Evolutionary conservation across 148 eudicot genomes (phyloP).

Genomic region (Cornus florida): DNA sequence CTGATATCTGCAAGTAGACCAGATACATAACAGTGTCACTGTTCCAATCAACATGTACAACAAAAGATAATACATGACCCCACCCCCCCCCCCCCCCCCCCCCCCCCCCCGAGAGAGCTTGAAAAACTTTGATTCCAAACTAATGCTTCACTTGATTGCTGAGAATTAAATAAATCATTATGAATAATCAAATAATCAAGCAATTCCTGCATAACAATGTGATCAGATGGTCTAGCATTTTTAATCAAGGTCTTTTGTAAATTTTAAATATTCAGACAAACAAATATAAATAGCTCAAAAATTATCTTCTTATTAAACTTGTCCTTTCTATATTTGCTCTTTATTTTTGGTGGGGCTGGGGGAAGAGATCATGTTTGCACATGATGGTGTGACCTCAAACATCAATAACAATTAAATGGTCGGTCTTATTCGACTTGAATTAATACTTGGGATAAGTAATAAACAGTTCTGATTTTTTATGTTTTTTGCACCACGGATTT

Average conservation of each 20-base stretch:
- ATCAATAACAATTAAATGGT: constrained; percentile 5
- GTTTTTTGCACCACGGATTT: not conserved
- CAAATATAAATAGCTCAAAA: not conserved
- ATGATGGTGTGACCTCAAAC: not conserved
- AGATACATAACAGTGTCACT: not conserved
- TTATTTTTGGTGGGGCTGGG: no score
- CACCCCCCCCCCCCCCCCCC: no score
- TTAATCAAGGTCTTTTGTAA: not conserved
- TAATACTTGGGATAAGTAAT: not conserved
- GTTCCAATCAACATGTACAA: not conserved
- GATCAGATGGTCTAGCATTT: not conserved
- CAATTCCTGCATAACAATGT: not conserved
- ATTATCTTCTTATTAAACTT: not conserved
- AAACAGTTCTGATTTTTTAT: not conserved
- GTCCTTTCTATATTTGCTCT: no score
- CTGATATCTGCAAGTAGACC: constrained; percentile 68
- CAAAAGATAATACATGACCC: not conserved
- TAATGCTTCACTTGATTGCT: not conserved
- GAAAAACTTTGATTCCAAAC: not conserved
- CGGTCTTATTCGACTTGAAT: not conserved
- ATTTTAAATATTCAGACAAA: not conserved
- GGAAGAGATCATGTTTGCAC: no score
- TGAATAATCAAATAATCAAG: not conserved
- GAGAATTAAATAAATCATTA: no score
- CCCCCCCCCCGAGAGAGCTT: not conserved